These are phyloP conservation scores for Colletotrichum zoysiae DNA, from an alignment of 2,329 filamentous ascomycete species.

Conservation along the genomic window DNA sequence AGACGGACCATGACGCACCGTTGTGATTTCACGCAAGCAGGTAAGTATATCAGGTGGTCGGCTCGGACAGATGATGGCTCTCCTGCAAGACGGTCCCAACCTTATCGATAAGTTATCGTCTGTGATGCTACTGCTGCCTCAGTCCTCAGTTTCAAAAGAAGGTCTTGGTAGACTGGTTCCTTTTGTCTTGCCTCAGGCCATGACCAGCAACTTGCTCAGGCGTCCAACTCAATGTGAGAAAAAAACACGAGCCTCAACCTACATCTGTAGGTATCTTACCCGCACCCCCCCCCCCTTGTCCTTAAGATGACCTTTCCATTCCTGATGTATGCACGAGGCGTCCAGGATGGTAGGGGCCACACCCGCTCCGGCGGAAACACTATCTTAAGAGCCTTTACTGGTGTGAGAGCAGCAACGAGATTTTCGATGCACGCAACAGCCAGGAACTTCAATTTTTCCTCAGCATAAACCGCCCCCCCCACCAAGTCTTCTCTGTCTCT, in stretches of 20 bases:
- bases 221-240: background rate
- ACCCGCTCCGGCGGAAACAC: conserved; percentile 4
- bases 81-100: background rate
- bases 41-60: background rate
- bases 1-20: conserved; percentile 11
- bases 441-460: background rate
- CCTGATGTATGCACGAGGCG: conserved; percentile 6
- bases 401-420: background rate
- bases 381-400: background rate
- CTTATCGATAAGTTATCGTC: conserved; percentile 40
- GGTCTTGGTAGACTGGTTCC: background rate
- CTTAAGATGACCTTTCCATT: background rate
- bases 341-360: conserved; percentile 22
- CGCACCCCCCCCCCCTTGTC: conserved; percentile 19
- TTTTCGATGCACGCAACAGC: background rate
- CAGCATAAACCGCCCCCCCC: background rate
- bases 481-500: background rate
- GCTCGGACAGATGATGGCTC: background rate
- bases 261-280: background rate
- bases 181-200: conserved; percentile 34
- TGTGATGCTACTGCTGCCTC: conserved; percentile 1
- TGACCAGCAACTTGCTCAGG: conserved; percentile 3
- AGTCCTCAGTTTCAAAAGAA: conserved; percentile 3
- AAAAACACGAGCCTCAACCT: background rate
- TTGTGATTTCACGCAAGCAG: background rate